Base-by-base conservation (phyloP, 2,329 filamentous ascomycete genomes). In the Xylariaceae sp. region DNA sequence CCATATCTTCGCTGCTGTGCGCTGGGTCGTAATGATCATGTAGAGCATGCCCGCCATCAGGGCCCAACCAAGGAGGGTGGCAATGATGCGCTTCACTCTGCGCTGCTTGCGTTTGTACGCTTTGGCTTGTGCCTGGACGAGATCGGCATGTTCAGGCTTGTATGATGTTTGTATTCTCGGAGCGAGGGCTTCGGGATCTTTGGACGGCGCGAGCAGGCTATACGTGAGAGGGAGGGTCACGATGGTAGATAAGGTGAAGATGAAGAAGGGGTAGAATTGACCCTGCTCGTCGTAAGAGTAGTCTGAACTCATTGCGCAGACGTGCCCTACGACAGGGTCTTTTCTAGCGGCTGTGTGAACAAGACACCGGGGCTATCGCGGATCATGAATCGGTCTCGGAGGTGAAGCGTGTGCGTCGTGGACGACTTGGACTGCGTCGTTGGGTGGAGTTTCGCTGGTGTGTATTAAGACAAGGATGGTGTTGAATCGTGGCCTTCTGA, bases 191-290 rank as follows among this genome's bases (percentile, higher is more conserved):
- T 91, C 87, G 61, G 89, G 83, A 66, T 91, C 77, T 61, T 76
- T 89, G 71, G 82, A 88, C 42, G 89, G 85, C 69, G 86, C 87
- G 67, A 96, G 80, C 64, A 96, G 84, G 61, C 85, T 88, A 74
- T 95, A 96, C 66, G 92, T 95, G 67, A 95, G 80, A 58, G 92
- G 92, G 55, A 96, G 75, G 32, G 94, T 96, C 73, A 96, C 81
- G 63, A 99, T 84, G 67, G 86, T 85, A 59, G 87, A 85, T 67
- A 97, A 80, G 41, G 92, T 96, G 70, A 96, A 85, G 74, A 97
- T 87, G 79, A 99, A 99, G 82, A 95, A 96, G 63, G 95, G 94
- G 80, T 96, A 99, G 79, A 96, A 96, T 82, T 96, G 89, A 66
- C 91, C 92, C 83, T 94, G 85, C 70, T 96, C 89, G 81, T 99